Conservation (phyloP, 352 stramenopile species). For the Phytophthora ramorum region DNA sequence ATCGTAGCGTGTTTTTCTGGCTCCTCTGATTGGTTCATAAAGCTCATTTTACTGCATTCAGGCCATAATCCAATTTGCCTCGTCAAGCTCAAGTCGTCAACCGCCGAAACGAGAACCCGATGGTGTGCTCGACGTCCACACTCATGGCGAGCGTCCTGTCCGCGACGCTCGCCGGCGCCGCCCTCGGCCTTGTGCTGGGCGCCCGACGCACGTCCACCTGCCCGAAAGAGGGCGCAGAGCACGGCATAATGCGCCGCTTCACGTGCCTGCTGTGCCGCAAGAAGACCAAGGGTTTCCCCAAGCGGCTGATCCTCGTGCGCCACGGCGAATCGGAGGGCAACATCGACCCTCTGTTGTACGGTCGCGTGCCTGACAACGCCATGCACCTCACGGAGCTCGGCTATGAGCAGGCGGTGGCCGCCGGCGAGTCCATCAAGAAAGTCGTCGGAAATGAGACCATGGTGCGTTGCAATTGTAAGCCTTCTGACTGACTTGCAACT, state of each 20-base stretch:
- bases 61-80: constrained; percentile 33
- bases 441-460: constrained; percentile 81
- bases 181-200: constrained; percentile 44
- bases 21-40: constrained; percentile 14
- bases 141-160: constrained; percentile 53
- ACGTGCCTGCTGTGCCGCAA: constrained; percentile 50
- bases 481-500: neutral
- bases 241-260: constrained; percentile 40
- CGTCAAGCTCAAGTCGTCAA: constrained; percentile 19
- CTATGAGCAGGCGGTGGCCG: constrained; percentile 76
- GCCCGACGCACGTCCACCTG: constrained; percentile 18
- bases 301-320: constrained; percentile 85
- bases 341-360: constrained; percentile 82
- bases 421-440: constrained; percentile 74
- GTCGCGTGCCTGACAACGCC: constrained; percentile 77
- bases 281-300: constrained; percentile 60
- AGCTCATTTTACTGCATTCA: too few relatives aligned
- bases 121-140: constrained; percentile 60
- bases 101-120: constrained; percentile 12
- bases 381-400: constrained; percentile 87
- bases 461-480: constrained; percentile 36
- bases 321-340: constrained; percentile 89
- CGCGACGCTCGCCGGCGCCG: constrained; percentile 49
- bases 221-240: constrained; percentile 16
- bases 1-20: constrained; percentile 11